phyloP scores from a whole-genome alignment of 1,284 basidiomycete genomes.

The Pterulicium gracile region DNA sequence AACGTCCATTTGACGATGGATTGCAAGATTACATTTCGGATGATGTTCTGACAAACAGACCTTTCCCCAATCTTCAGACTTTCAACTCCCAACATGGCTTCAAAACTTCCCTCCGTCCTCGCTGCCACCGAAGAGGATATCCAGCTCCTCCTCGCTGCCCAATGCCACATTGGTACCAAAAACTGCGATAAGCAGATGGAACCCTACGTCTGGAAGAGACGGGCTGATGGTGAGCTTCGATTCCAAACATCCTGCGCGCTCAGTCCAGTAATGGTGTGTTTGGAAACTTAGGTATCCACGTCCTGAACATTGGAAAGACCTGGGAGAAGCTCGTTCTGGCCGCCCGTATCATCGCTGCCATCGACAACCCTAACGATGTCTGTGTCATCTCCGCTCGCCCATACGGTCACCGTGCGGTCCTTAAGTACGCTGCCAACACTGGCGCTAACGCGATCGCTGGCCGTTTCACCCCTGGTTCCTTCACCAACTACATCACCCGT shows the following conservation, averaged over 20 bases:
- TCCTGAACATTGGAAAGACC: slow-evolving; percentile 98
- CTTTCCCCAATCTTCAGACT: not conserved
- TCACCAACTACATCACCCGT: slow-evolving; percentile 99
- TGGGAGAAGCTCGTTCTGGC: slow-evolving; percentile 99
- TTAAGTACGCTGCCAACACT: slow-evolving; percentile 97
- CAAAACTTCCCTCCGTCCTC: slow-evolving; percentile 90
- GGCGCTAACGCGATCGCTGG: slow-evolving; percentile 98
- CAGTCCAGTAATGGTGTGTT: slow-evolving; percentile 2
- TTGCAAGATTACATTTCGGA: not conserved
- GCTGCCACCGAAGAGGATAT: slow-evolving; percentile 97
- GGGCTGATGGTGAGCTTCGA: slow-evolving; percentile 72
- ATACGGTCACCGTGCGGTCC: slow-evolving; percentile 98
- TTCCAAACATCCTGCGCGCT: not conserved
- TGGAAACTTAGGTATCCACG: slow-evolving; percentile 79
- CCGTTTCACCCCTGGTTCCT: slow-evolving; percentile 97
- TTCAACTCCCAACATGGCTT: slow-evolving; percentile 26
- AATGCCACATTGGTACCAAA: slow-evolving; percentile 96
- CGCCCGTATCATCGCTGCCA: slow-evolving; percentile 86
- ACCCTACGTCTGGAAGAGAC: slow-evolving; percentile 95
- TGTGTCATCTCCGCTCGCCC: slow-evolving; percentile 97
- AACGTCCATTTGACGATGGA: not conserved
- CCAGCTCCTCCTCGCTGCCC: slow-evolving; percentile 88
- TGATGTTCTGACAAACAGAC: not conserved
- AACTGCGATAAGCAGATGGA: slow-evolving; percentile 99
- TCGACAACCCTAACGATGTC: slow-evolving; percentile 97